Evolutionary conservation across 768 basidiomycete species (phyloP).

Genomic region (Xerocomellus intermedius): DNA sequence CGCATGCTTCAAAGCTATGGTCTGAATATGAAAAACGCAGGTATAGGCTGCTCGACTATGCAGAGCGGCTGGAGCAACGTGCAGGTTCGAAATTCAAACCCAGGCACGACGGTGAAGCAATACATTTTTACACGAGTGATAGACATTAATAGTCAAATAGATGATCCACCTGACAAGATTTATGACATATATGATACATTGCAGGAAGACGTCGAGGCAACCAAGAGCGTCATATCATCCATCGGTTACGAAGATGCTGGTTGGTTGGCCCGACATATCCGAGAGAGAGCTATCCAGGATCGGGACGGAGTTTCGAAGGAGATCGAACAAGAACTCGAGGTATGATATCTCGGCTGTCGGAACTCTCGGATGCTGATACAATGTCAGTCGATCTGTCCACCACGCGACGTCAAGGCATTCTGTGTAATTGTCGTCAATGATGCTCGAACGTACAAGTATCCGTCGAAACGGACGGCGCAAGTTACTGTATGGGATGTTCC

Average conservation of each 20-base stretch:
- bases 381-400: slow-evolving; percentile 58
- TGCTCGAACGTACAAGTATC: slow-evolving; percentile 49
- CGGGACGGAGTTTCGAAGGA: slow-evolving; percentile 52
- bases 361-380: slow-evolving; percentile 2
- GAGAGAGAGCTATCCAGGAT: slow-evolving; percentile 46
- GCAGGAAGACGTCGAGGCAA: slow-evolving; percentile 50
- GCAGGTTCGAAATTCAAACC: slow-evolving; percentile 47
- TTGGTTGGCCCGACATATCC: slow-evolving; percentile 59
- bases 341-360: slow-evolving; percentile 33
- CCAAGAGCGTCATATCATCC: slow-evolving; percentile 41
- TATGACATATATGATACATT: slow-evolving; percentile 63
- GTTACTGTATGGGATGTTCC: slow-evolving; percentile 83
- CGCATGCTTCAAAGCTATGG: slow-evolving; percentile 56
- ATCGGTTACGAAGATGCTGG: slow-evolving; percentile 50
- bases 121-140: background rate
- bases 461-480: slow-evolving; percentile 62
- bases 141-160: slow-evolving; percentile 7
- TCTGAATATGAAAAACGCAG: slow-evolving; percentile 57
- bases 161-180: slow-evolving; percentile 43
- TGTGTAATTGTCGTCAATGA: slow-evolving; percentile 70
- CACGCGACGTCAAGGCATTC: slow-evolving; percentile 73
- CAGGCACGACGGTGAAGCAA: slow-evolving; percentile 39
- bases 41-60: slow-evolving; percentile 52
- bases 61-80: slow-evolving; percentile 61
- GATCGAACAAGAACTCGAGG: slow-evolving; percentile 73